Evolutionary conservation across 2,329 filamentous ascomycete genomes (phyloP).

Genomic region (Leptographium lundbergii): DNA sequence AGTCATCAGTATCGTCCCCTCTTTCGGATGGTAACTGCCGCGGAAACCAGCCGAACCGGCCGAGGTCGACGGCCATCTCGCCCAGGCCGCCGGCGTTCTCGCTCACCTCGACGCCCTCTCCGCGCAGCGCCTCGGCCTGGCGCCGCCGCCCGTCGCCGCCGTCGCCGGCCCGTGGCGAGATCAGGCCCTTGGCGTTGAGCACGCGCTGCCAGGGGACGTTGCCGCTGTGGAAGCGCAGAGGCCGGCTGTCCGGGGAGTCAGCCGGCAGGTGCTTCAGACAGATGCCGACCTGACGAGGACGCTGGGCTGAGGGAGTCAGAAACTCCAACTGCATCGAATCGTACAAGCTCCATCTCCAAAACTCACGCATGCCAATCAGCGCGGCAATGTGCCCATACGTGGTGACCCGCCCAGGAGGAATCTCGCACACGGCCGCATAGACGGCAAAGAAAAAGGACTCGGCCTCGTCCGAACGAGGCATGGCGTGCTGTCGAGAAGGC

Average conservation of each 20-base stretch:
- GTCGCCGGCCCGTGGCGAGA: constrained; percentile 53
- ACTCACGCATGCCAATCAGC: constrained; percentile 59
- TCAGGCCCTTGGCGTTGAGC: constrained; percentile 73
- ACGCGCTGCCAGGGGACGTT: constrained; percentile 95
- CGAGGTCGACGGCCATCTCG: constrained; percentile 38
- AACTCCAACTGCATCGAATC: no score
- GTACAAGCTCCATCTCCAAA: no score
- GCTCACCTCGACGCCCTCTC: constrained; percentile 39
- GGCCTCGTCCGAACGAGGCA: constrained; percentile 64
- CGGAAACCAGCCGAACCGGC: constrained; percentile 44
- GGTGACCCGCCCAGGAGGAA: constrained; percentile 73
- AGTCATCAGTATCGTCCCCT: no score
- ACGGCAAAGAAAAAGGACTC: constrained; percentile 63
- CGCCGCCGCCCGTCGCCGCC: constrained; percentile 17
- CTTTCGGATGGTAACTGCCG: constrained; percentile 30
- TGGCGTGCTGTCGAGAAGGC: constrained; percentile 18
- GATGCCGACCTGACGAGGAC: constrained; percentile 74
- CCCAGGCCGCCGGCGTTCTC: constrained; percentile 32
- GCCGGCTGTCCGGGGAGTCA: not conserved
- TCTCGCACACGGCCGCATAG: constrained; percentile 73
- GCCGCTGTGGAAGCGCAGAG: constrained; percentile 53
- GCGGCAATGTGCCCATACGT: constrained; percentile 73
- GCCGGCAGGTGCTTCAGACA: constrained; percentile 69
- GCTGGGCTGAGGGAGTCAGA: constrained; percentile 40
- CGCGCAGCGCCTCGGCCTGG: constrained; percentile 36